Conservation (phyloP, 805 yeast species). For the Candida boleticola region DNA sequence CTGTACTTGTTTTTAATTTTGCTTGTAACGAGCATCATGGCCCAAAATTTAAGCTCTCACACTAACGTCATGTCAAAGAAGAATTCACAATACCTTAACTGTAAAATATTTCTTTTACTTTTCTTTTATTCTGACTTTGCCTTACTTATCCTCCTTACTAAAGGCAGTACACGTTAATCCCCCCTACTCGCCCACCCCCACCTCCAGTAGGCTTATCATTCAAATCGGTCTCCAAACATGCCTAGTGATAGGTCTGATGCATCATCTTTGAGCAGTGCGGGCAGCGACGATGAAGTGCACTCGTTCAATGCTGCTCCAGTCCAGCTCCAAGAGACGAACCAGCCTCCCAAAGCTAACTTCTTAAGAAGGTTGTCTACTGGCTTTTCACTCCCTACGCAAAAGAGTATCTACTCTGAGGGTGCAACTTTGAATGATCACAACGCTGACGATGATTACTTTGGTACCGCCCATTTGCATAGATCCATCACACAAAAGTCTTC, state of each 20-base stretch:
- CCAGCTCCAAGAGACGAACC: background rate
- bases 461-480: background rate
- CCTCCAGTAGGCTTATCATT: too few species aligned
- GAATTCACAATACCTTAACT: too few species aligned
- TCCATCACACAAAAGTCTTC: background rate
- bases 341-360: background rate
- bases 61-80: too few species aligned
- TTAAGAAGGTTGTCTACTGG: slow-evolving; percentile 16
- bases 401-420: background rate
- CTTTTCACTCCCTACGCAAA: slow-evolving; percentile 1
- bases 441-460: background rate
- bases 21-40: too few species aligned
- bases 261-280: slow-evolving; percentile 4
- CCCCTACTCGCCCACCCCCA: too few species aligned
- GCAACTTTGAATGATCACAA: background rate
- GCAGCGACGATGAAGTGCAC: slow-evolving; percentile 2
- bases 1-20: too few species aligned
- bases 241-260: background rate
- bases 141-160: too few species aligned
- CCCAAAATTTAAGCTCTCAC: too few species aligned
- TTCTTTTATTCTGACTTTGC: too few species aligned
- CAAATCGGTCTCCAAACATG: too few species aligned
- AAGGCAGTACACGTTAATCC: too few species aligned
- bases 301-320: slow-evolving; percentile 6
- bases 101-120: too few species aligned